A percentile compares a stretch with the other conserved stretches of the same genome.
These are phyloP conservation scores for Ustilago trichophora DNA, from an alignment of 1,284 basidiomycete species.

Conservation along the genomic window DNA sequence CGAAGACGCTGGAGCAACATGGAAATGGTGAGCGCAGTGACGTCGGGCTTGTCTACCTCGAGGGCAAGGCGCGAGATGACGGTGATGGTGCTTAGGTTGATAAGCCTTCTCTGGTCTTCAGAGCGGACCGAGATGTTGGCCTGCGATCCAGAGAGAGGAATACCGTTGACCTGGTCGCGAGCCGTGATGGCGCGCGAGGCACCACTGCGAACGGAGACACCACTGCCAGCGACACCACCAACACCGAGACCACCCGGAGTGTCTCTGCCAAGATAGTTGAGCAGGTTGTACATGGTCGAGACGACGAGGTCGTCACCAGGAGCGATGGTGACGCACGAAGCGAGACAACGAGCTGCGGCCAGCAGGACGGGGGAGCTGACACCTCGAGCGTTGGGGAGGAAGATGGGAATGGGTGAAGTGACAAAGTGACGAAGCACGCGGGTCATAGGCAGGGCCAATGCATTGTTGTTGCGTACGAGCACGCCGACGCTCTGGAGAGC, in stretches of 20 bases:
- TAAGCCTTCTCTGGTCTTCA: conserved; percentile 84
- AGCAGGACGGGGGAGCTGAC: conserved; percentile 79
- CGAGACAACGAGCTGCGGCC: conserved; percentile 87
- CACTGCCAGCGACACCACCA: conserved; percentile 68
- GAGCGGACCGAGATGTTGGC: conserved; percentile 67
- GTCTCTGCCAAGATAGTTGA: conserved; percentile 88
- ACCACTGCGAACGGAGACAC: conserved; percentile 70
- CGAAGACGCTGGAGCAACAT: conserved; percentile 90
- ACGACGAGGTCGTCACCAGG: conserved; percentile 89
- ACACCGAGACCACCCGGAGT: conserved; percentile 68
- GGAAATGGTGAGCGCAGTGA: conserved; percentile 72
- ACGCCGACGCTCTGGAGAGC: conserved; percentile 82
- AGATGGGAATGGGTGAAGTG: conserved; percentile 84
- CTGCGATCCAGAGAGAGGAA: conserved; percentile 39
- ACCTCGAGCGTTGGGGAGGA: conserved; percentile 72
- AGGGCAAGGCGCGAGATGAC: conserved; percentile 60
- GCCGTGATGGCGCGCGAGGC: conserved; percentile 59
- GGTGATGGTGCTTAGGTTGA: conserved; percentile 84
- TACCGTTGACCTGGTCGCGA: conserved; percentile 36
- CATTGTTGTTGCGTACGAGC: conserved; percentile 83
- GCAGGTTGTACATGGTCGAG: conserved; percentile 93
- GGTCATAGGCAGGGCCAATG: conserved; percentile 79
- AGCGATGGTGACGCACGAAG: conserved; percentile 84
- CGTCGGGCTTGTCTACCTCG: conserved; percentile 54
- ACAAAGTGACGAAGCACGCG: conserved; percentile 85